Evolutionary conservation across 148 eudicot genomes (phyloP).

Genomic region (Cornus suecica): DNA sequence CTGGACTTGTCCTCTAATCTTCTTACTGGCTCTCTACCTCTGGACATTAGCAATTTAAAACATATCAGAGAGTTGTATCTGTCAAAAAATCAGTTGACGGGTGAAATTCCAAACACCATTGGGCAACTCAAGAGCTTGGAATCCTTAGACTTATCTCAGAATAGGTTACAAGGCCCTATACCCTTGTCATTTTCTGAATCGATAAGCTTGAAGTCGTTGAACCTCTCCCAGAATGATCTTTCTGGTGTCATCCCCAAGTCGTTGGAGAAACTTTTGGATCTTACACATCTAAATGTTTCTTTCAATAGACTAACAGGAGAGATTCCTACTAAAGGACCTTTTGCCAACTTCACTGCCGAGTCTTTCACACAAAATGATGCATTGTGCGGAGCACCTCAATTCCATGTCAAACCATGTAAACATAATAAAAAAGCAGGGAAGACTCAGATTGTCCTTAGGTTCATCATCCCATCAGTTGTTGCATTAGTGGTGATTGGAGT

Average conservation of each 20-base stretch:
- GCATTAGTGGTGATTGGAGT: not conserved
- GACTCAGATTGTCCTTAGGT: not conserved
- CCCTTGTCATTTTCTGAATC: not conserved
- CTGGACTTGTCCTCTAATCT: not conserved
- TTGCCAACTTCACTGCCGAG: not conserved
- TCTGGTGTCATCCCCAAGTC: not conserved
- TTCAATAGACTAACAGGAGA: not conserved
- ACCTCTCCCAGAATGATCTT: not conserved
- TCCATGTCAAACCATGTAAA: not conserved
- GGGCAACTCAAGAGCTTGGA: not conserved
- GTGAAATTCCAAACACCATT: not conserved
- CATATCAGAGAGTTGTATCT: not conserved
- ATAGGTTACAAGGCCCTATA: not conserved
- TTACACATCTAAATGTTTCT: not conserved
- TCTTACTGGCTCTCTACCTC: not conserved
- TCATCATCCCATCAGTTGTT: not conserved
- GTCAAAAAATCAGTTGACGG: not conserved
- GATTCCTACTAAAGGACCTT: not conserved
- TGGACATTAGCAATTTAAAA: not conserved
- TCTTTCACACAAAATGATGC: not conserved
- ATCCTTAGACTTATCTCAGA: not conserved
- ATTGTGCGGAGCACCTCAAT: not conserved
- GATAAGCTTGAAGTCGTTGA: not conserved
- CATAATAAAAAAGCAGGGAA: not conserved
- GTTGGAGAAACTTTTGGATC: not conserved